Percentiles rank a stretch among this genome's conserved stretches.
These are phyloP conservation scores for Vigna unguiculata DNA, from an alignment of 306 rosid species.

Conservation along the genomic window DNA sequence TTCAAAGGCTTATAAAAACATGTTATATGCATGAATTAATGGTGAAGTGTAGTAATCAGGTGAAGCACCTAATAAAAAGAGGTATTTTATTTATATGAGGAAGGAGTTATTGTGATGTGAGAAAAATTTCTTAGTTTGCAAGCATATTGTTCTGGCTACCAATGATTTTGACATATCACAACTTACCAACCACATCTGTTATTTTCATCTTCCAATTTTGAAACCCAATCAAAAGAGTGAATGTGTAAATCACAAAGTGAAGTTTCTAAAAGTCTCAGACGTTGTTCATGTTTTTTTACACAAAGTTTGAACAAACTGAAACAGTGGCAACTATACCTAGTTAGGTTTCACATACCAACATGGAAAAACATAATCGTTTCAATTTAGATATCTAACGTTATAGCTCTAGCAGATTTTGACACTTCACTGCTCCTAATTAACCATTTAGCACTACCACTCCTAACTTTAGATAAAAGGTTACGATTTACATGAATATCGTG, in stretches of 20 bases:
- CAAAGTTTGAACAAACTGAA: neutral
- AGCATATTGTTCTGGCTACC: constrained; percentile 33
- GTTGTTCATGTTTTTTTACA: neutral
- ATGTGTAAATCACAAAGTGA: constrained; percentile 9
- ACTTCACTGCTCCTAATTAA: neutral
- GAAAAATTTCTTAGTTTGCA: constrained; percentile 38
- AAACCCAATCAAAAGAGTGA: neutral
- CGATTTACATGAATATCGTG: constrained; percentile 24
- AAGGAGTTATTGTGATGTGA: neutral
- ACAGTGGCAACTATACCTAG: too few species aligned
- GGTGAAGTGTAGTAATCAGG: constrained; percentile 45
- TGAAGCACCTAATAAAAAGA: constrained; percentile 35
- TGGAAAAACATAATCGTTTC: constrained; percentile 36
- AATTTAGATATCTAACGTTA: constrained; percentile 1
- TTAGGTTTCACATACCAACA: constrained; percentile 7
- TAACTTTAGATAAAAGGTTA: constrained; percentile 12
- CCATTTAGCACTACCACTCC: neutral
- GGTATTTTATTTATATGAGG: neutral
- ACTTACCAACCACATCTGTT: constrained; percentile 41
- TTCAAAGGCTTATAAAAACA: neutral
- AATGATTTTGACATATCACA: constrained; percentile 43
- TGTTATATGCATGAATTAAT: neutral
- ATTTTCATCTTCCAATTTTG: constrained; percentile 6
- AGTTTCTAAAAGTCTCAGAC: neutral
- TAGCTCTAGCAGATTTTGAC: constrained; percentile 36